Evolutionary conservation across 148 eudicot species (phyloP).

Genomic region (Chenopodium suecicum): DNA sequence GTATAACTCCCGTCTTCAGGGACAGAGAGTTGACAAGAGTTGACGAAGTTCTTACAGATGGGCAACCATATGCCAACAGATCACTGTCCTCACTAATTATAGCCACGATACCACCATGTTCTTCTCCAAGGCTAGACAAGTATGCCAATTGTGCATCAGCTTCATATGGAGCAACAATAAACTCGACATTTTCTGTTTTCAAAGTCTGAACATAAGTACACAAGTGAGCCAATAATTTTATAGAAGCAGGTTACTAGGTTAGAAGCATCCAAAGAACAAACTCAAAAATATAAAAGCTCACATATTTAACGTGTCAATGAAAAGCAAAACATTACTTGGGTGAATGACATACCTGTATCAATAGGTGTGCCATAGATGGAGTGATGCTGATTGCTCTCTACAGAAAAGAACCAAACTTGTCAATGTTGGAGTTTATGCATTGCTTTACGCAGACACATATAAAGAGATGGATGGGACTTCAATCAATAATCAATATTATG

Average conservation of each 20-base stretch:
- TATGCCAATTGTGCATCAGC: constrained; percentile 94
- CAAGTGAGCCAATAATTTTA: not conserved
- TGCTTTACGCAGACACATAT: not conserved
- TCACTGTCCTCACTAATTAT: constrained; percentile 88
- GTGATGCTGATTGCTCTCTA: constrained; percentile 78
- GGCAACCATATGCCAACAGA: constrained; percentile 77
- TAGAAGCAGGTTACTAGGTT: not conserved
- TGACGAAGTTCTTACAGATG: constrained; percentile 56
- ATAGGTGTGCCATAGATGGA: constrained; percentile 71
- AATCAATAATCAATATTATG: not conserved
- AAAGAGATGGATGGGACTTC: not conserved
- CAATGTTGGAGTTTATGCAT: not conserved
- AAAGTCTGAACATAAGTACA: constrained; percentile 44
- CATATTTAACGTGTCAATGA: not conserved
- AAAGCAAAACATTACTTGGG: not conserved
- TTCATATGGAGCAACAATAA: constrained; percentile 82
- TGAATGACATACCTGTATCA: constrained; percentile 54
- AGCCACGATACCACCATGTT: constrained; percentile 61
- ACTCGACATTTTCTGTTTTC: constrained; percentile 64
- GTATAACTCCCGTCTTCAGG: not conserved
- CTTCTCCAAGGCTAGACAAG: constrained; percentile 51
- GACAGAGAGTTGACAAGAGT: constrained; percentile 4
- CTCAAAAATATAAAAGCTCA: not conserved
- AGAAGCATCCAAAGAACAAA: not conserved
- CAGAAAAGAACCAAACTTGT: constrained; percentile 10